Percentiles rank a stretch among this genome's conserved stretches.
Evolutionary conservation across 345 rosid species (phyloP).

Genomic region (Theobroma cacao): DNA sequence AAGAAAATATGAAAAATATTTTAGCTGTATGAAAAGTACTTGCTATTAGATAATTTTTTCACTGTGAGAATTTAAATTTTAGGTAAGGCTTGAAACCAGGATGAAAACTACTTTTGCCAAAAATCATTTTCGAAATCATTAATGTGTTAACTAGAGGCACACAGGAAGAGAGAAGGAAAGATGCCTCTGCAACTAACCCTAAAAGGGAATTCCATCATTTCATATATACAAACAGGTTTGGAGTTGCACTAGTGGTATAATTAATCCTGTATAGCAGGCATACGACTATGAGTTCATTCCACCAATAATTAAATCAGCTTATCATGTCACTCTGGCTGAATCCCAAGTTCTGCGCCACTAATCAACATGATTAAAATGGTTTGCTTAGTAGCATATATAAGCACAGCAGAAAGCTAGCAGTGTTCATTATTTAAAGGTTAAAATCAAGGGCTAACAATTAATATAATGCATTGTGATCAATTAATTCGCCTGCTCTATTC

Average conservation of each 20-base stretch:
- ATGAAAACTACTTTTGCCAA: not conserved
- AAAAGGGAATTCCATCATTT: not conserved
- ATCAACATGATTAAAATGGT: not conserved
- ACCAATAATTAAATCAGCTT: not conserved
- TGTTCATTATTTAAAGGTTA: not conserved
- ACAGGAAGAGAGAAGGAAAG: not conserved
- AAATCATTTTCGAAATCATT: not conserved
- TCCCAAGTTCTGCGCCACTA: not conserved
- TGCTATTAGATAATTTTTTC: not conserved
- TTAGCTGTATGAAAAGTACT: not conserved
- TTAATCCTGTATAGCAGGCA: not conserved
- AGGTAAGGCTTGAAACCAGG: not conserved
- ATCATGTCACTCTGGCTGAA: not conserved
- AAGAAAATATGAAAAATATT: not conserved
- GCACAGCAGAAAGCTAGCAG: not conserved
- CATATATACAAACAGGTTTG: not conserved
- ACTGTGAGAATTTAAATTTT: not conserved
- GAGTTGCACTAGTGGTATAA: not conserved
- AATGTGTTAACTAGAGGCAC: not conserved
- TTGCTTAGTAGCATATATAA: not conserved
- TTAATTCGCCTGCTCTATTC: not conserved
- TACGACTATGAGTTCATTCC: not conserved
- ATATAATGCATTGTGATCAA: not conserved
- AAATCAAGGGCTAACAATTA: not conserved
- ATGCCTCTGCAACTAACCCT: not conserved